These are phyloP conservation scores for Beauveria sp. DNA, from an alignment of 2,329 filamentous ascomycete species.

Conservation along the genomic window DNA sequence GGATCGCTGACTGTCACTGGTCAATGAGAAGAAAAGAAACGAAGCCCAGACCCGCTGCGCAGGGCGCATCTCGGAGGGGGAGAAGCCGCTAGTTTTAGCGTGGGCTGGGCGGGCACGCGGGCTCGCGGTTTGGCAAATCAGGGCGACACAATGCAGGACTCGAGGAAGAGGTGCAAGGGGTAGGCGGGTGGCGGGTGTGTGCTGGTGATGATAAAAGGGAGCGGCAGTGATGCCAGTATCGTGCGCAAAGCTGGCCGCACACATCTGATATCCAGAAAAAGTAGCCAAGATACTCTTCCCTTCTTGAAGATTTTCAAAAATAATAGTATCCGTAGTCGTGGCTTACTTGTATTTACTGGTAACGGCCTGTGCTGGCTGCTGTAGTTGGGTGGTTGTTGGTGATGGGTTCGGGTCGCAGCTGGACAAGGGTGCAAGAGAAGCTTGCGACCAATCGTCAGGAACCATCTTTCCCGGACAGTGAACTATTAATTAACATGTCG, in stretches of 20 bases:
- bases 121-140: constrained; percentile 1
- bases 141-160: not conserved
- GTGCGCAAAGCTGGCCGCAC: too few species aligned
- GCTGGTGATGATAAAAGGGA: too few species aligned
- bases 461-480: too few species aligned
- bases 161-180: not conserved
- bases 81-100: constrained; percentile 2
- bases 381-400: not conserved
- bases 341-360: not conserved
- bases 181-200: too few species aligned
- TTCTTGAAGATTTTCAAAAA: too few species aligned
- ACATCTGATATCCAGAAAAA: too few species aligned
- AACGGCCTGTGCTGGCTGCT: too few species aligned
- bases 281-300: too few species aligned
- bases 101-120: not conserved
- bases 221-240: too few species aligned
- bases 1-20: too few species aligned
- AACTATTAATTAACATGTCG: too few species aligned
- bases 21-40: not conserved
- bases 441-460: too few species aligned
- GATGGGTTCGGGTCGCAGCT: not conserved
- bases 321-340: not conserved
- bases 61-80: constrained; percentile 5
- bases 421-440: not conserved
- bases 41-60: not conserved